Evolutionary conservation across 768 basidiomycete species (phyloP).

Genomic region (Russula virescens): DNA sequence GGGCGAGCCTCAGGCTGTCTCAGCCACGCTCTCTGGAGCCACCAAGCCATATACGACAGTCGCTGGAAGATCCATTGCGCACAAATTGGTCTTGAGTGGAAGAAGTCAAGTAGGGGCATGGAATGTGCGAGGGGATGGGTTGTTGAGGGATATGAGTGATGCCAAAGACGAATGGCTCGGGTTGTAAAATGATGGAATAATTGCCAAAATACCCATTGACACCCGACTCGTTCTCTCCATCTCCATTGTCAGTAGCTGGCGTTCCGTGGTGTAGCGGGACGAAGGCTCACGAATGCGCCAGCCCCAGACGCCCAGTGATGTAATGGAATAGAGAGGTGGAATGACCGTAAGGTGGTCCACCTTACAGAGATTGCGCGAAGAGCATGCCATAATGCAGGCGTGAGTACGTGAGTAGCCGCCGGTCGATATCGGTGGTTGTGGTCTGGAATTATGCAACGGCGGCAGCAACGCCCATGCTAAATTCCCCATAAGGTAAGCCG

Average conservation of each 20-base stretch:
- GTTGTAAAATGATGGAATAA: slow-evolving; percentile 58
- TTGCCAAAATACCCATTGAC: slow-evolving; percentile 36
- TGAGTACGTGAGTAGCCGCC: slow-evolving; percentile 4
- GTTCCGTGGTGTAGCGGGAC: too few relatives aligned
- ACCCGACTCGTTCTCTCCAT: neutral
- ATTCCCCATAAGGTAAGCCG: too few relatives aligned
- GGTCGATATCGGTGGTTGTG: neutral
- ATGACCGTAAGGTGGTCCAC: neutral
- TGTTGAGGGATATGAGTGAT: slow-evolving; percentile 55
- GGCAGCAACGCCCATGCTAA: too few relatives aligned
- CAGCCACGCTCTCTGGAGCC: slow-evolving; percentile 14
- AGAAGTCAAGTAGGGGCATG: slow-evolving; percentile 39
- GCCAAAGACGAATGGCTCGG: slow-evolving; percentile 61
- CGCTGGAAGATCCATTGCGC: neutral
- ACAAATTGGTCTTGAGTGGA: neutral
- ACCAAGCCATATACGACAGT: slow-evolving; percentile 15
- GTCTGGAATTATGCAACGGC: too few relatives aligned
- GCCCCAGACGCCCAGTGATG: neutral
- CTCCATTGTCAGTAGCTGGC: neutral
- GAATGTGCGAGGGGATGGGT: slow-evolving; percentile 49
- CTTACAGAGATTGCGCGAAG: slow-evolving; percentile 4
- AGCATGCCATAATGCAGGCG: neutral
- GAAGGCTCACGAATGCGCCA: neutral
- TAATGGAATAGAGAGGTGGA: neutral
- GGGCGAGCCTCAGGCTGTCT: slow-evolving; percentile 15